Evolutionary conservation across 2,329 filamentous ascomycete species (phyloP).

Genomic region (Fonsecaea multimorphosa): DNA sequence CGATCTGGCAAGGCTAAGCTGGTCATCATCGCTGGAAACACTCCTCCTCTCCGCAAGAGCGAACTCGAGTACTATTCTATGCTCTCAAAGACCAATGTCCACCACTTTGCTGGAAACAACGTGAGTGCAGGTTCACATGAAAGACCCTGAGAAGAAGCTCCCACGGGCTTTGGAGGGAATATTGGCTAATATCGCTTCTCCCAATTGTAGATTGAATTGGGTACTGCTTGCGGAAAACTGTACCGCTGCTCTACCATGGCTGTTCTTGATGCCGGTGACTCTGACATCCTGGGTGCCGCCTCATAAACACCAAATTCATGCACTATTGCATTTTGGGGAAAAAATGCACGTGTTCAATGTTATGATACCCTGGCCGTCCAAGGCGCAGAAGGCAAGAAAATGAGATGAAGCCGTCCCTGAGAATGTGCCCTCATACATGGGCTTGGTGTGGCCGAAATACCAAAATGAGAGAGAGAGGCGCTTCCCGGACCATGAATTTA

Average conservation of each 20-base stretch:
- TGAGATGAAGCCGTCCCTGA: not conserved
- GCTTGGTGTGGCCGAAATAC: not conserved
- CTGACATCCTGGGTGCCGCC: slow-evolving; percentile 82
- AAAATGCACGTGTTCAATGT: not conserved
- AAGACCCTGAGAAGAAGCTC: slow-evolving; percentile 91
- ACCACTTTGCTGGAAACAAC: slow-evolving; percentile 99
- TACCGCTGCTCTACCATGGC: slow-evolving; percentile 98
- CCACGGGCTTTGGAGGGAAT: slow-evolving; percentile 85
- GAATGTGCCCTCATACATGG: not conserved
- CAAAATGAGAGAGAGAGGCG: not conserved
- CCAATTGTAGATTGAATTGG: slow-evolving; percentile 83
- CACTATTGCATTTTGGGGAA: not conserved
- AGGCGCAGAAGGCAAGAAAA: slow-evolving; percentile 15
- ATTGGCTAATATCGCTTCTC: slow-evolving; percentile 38
- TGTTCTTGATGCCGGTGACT: slow-evolving; percentile 96
- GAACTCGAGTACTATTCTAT: slow-evolving; percentile 78
- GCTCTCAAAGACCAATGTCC: slow-evolving; percentile 75
- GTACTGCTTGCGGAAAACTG: slow-evolving; percentile 98
- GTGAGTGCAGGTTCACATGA: slow-evolving; percentile 66
- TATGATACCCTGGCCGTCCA: slow-evolving; percentile 12
- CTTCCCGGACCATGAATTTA: not conserved
- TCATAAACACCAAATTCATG: slow-evolving; percentile 6
- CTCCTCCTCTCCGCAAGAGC: slow-evolving; percentile 94
- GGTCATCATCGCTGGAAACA: slow-evolving; percentile 94
- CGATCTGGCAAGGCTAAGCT: slow-evolving; percentile 98